Evolutionary conservation across 495 filamentous ascomycete species (phyloP).

Genomic region (Letharia lupina): DNA sequence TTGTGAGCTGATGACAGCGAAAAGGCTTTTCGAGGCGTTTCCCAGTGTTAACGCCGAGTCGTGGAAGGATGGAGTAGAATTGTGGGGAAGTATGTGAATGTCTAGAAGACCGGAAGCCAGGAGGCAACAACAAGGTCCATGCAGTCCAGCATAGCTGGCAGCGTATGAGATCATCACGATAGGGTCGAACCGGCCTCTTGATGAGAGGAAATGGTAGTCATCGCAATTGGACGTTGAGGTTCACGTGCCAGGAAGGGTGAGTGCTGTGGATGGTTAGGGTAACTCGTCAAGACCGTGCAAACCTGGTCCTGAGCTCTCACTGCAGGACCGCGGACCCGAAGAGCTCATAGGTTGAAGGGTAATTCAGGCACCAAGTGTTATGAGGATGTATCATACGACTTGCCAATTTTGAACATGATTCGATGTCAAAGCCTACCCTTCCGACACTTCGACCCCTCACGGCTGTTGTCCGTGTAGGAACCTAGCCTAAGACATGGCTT

Average conservation of each 20-base stretch:
- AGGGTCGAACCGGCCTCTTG: background rate
- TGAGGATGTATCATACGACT: background rate
- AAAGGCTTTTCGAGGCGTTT: background rate
- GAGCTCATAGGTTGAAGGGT: background rate
- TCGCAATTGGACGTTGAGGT: background rate
- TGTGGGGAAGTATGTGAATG: background rate
- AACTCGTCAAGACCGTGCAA: too few species aligned
- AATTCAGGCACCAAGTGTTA: background rate
- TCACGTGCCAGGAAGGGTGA: background rate
- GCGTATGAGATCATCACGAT: background rate
- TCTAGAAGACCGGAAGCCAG: background rate
- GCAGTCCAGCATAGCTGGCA: background rate
- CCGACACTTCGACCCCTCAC: background rate
- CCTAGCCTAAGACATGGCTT: background rate
- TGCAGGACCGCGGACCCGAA: background rate
- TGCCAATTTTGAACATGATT: background rate
- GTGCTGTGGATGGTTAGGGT: background rate
- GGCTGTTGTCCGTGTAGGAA: background rate
- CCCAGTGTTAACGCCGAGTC: background rate
- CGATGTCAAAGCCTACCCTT: background rate
- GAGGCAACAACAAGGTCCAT: background rate
- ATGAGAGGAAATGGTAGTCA: background rate
- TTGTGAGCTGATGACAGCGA: background rate
- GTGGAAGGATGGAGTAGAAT: background rate
- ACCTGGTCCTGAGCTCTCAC: too few species aligned